Evolutionary conservation across 2,329 filamentous ascomycete genomes (phyloP).

Genomic region (Didymosphaeria variabile): DNA sequence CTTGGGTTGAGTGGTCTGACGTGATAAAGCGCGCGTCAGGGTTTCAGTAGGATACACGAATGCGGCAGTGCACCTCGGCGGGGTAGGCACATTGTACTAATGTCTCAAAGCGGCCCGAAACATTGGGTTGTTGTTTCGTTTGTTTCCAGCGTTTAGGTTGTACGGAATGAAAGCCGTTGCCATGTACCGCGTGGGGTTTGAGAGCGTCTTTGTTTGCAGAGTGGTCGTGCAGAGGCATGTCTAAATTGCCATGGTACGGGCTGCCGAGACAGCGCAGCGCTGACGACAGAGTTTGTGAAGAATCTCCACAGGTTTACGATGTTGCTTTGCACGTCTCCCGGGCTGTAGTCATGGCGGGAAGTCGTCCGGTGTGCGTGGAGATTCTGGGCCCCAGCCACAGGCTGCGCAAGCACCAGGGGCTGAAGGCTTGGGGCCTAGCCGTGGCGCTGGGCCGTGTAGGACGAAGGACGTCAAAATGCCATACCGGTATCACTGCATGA

Average conservation of each 20-base stretch:
- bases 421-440: background rate
- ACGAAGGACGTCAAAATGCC: background rate
- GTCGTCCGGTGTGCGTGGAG: no score
- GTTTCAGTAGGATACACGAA: background rate
- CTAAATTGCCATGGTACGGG: constrained; percentile 7
- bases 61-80: background rate
- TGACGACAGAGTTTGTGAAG: background rate
- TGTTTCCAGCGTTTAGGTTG: background rate
- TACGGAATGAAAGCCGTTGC: background rate
- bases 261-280: background rate
- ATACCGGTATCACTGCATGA: background rate
- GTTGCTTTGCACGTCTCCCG: background rate
- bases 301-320: no score
- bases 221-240: background rate
- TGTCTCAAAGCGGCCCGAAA: background rate
- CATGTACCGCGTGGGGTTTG: no score
- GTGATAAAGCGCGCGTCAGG: background rate
- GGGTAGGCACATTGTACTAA: background rate
- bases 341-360: no score
- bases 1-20: background rate
- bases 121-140: background rate
- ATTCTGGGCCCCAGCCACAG: background rate
- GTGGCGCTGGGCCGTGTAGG: background rate
- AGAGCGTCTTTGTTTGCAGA: no score
- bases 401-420: constrained; percentile 13